Base-by-base conservation (phyloP, 2,329 filamentous ascomycete species). In the Alternaria angustiovoidea region DNA sequence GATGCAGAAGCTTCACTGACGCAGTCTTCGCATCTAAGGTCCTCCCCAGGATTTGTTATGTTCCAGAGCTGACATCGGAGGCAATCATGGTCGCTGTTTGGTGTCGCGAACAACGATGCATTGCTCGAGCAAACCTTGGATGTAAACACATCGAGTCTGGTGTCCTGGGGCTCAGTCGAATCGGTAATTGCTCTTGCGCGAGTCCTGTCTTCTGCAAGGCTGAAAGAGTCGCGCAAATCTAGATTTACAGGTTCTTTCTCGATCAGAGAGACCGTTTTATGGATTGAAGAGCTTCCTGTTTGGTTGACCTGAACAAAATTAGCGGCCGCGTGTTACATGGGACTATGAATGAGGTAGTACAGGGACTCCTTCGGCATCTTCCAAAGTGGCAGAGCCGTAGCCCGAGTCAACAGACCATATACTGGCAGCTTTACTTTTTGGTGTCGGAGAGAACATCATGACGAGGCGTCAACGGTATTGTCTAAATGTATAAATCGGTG, bases 391-490 rank as follows among this genome's bases (percentile, higher is more conserved):
- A 5, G 72, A 69, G 16, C 59, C 69, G 63, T 78, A 78, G 7
- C 75, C 74, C n/a, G 75, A 78, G 55, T 78, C 75, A 26, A 73
- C 58, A 20, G 69, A 73, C 69, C 71, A 74, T 34, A 73, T 74
- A 47, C 74, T 75, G 18, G 71, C 62, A 8, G 72, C 69, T 36
- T 62, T 67, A 36, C 24, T 48, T 51, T 71, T 75, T 12, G 62
- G 53, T n/a, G 57, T 18, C 5, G 65, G 71, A n/a, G 70, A 69
- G 48, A 70, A 60, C 72, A 76, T 75, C 32, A 42, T 63, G 42
- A 36, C 41, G 8, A 57, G 53, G 44, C 47, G 49, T 52, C 32
- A 22, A 42, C 52, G 39, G 47, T 53, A 41, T 49, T 7, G 34
- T 58, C 28, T 24, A 16, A 38, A 32, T 16, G 41, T 32, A 38